phyloP scores from a whole-genome alignment of 2,329 filamentous ascomycete genomes.

The Trichoderma afroharzianum region DNA sequence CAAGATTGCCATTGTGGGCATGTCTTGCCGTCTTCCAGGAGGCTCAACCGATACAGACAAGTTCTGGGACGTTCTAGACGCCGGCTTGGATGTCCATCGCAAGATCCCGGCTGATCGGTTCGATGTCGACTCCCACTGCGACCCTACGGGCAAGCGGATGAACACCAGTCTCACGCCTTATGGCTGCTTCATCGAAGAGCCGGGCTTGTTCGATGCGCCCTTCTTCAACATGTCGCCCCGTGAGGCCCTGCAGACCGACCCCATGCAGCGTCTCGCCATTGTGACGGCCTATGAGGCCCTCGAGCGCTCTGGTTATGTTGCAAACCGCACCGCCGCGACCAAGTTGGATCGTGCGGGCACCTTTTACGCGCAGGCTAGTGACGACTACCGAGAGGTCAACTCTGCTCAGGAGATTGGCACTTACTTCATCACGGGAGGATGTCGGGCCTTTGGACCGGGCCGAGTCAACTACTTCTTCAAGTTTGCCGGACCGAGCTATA shows the following conservation, averaged over 20 bases:
- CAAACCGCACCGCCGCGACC: neutral
- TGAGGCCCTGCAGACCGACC: conserved; percentile 70
- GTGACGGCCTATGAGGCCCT: conserved; percentile 73
- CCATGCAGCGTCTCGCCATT: conserved; percentile 67
- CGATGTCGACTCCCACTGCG: neutral
- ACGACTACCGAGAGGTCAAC: neutral
- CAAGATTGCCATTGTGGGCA: neutral
- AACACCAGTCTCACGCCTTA: neutral
- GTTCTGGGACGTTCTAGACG: neutral
- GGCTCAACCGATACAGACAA: neutral
- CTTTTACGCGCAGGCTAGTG: neutral
- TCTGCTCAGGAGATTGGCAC: neutral
- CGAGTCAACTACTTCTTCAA: neutral
- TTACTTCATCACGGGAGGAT: neutral
- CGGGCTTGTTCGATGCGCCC: conserved; percentile 59
- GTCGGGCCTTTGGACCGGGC: neutral
- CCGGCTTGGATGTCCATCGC: neutral
- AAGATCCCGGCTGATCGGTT: neutral
- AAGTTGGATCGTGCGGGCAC: neutral
- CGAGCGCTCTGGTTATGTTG: conserved; percentile 60
- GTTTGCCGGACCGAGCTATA: neutral
- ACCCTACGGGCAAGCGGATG: neutral
- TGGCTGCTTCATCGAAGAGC: neutral
- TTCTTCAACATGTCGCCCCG: conserved; percentile 80
- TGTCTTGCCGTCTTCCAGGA: neutral